Evolutionary conservation across 2,329 filamentous ascomycete species (phyloP), one percentile per base, ranked within the genome.

Genomic region (Fusarium duplospermum): DNA sequence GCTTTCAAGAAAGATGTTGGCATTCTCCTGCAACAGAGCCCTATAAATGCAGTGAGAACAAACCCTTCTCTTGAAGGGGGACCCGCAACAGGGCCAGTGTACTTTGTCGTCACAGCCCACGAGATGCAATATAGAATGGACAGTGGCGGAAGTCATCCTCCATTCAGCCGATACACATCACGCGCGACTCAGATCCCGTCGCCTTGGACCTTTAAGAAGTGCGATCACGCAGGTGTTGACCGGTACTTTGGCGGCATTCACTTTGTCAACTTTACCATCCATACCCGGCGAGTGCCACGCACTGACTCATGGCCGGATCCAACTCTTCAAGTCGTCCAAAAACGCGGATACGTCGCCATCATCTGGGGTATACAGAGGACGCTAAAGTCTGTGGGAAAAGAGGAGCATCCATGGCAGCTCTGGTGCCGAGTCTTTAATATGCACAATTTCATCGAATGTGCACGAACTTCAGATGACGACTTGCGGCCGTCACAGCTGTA

Each of bases 381-480:
- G 16, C 8, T 36, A 14, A 20, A 11, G 4, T 2, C 13, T 24
- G 33, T 5, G 0, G 11, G 18, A 1, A 11, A 14, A 24, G 11
- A 62, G 11, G 11, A 22, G 5, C 20, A 31, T 7, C 38, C 62
- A 6, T 74, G 63, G 66, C 62, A 45, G 13, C 61, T 66, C 8
- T 78, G 76, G 76, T 77, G 76, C 11, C 74, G 76, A 14, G 59
- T 71, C 6, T 78, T 78, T 45, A 40, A 70, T 29, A 64, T 64
- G 62, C 2, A 45, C 6, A 35, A 31, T 2, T 76, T 78, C 24
- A 57, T 75, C n/a, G 16, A 64, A 7, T 42, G 36, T 1, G 50
- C 59, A 8, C 47, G 60, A 4, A 69, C 64, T 9, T 63, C 59
- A 0, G 6, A 14, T 1, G 36, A 59, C 4, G 68, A 69, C 4